A percentile compares a stretch with the other conserved stretches of the same genome.
Conservation (phyloP, 1,139 yeast species). For the Kodamaea derodonti region DNA sequence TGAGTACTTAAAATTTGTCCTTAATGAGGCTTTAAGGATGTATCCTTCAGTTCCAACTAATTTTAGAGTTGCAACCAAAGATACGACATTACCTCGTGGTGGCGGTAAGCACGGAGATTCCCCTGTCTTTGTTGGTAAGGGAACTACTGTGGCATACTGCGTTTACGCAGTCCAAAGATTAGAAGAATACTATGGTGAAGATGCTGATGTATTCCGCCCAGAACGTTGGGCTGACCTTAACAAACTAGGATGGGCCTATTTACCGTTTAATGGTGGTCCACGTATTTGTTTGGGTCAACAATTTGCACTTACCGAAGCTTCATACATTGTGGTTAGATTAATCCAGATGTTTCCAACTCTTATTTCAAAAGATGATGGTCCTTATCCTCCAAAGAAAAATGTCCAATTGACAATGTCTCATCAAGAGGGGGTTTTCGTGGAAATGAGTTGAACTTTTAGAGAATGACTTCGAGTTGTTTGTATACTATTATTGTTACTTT, state of each 20-base stretch:
- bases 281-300: constrained; percentile 62
- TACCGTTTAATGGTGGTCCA: constrained; percentile 62
- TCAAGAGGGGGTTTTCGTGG: constrained; percentile 25
- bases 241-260: constrained; percentile 46
- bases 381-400: constrained; percentile 29
- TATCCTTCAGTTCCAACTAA: constrained; percentile 22
- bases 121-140: constrained; percentile 18
- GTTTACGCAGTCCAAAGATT: constrained; percentile 48
- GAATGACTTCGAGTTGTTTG: too few species aligned
- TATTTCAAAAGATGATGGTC: too few species aligned
- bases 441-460: too few species aligned
- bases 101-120: constrained; percentile 17
- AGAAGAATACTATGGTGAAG: constrained; percentile 44
- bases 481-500: too few species aligned
- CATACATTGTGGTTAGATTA: constrained; percentile 42
- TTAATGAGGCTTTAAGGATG: constrained; percentile 20
- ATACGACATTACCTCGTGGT: constrained; percentile 20
- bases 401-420: constrained; percentile 33
- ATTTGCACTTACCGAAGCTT: constrained; percentile 55
- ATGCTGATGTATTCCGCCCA: constrained; percentile 44
- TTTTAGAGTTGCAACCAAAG: constrained; percentile 18
- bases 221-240: constrained; percentile 46
- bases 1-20: constrained; percentile 20
- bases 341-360: constrained; percentile 18
- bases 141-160: constrained; percentile 37